Evolutionary conservation across 2,329 filamentous ascomycete species (phyloP).

Genomic region (Epichloe typhina): DNA sequence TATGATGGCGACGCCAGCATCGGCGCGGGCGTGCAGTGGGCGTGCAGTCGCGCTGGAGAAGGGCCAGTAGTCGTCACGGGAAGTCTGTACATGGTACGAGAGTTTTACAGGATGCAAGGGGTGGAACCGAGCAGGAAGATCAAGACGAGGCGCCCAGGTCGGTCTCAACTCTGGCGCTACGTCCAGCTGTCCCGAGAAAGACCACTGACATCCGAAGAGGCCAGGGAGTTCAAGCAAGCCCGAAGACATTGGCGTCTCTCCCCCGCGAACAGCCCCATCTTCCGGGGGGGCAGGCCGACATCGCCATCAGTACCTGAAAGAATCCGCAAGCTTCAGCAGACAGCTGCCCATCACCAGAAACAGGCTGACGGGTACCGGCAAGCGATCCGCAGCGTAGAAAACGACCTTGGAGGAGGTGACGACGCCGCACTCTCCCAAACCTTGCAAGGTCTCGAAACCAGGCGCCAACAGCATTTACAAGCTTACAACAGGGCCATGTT

Average conservation of each 20-base stretch:
- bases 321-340: constrained; percentile 14
- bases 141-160: constrained; percentile 20
- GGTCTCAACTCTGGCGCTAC: constrained; percentile 21
- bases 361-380: constrained; percentile 16
- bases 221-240: constrained; percentile 22
- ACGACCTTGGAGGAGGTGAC: constrained; percentile 8
- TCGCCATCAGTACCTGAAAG: constrained; percentile 11
- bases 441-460: constrained; percentile 12
- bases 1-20: constrained; percentile 19
- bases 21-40: constrained; percentile 21
- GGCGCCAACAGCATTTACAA: constrained; percentile 14
- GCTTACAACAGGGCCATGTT: constrained; percentile 16
- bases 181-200: constrained; percentile 17
- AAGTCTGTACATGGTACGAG: constrained; percentile 27
- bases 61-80: constrained; percentile 26
- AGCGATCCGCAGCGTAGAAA: constrained; percentile 12
- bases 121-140: constrained; percentile 16
- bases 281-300: constrained; percentile 10
- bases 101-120: constrained; percentile 19
- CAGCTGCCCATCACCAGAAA: constrained; percentile 17
- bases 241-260: constrained; percentile 19
- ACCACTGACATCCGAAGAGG: constrained; percentile 19
- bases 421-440: neutral
- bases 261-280: constrained; percentile 15
- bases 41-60: constrained; percentile 18